Conservation (phyloP, 306 rosid species). For the Rosa persica region DNA sequence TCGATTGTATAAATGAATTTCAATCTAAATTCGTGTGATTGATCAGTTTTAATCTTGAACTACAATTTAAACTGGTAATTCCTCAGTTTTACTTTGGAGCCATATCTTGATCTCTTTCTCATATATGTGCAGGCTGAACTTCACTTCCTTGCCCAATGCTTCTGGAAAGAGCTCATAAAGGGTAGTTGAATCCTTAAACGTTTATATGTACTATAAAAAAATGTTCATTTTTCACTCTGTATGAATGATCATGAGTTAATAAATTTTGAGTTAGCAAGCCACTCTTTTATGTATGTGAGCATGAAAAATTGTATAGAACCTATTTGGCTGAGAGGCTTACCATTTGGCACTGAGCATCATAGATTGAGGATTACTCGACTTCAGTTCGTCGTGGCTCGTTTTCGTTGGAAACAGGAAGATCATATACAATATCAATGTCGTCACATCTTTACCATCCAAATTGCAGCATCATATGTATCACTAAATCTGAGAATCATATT, state of each 20-base stretch:
- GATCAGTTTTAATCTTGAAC: neutral
- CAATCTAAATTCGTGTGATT: neutral
- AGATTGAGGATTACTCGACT: neutral
- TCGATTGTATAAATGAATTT: neutral
- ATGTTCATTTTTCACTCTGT: conserved; percentile 21
- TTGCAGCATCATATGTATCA: neutral
- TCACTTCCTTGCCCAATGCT: conserved; percentile 77
- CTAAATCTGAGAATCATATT: neutral
- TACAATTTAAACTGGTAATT: neutral
- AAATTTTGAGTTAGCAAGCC: neutral
- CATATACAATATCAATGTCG: neutral
- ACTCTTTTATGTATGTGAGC: neutral
- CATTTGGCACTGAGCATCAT: neutral
- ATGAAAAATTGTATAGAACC: neutral
- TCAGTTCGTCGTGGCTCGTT: neutral
- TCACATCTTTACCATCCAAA: neutral
- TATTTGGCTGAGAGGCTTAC: neutral
- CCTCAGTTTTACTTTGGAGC: conserved; percentile 6
- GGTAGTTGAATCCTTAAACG: neutral
- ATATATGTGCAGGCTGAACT: conserved; percentile 62
- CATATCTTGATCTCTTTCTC: conserved; percentile 22
- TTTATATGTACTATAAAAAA: conserved; percentile 19
- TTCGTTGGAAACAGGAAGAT: neutral
- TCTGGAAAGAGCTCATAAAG: conserved; percentile 56
- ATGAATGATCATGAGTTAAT: conserved; percentile 21